Evolutionary conservation across 257 asterid species (phyloP), one percentile per base, ranked within the genome.

Genomic region (Solanum arcanum): DNA sequence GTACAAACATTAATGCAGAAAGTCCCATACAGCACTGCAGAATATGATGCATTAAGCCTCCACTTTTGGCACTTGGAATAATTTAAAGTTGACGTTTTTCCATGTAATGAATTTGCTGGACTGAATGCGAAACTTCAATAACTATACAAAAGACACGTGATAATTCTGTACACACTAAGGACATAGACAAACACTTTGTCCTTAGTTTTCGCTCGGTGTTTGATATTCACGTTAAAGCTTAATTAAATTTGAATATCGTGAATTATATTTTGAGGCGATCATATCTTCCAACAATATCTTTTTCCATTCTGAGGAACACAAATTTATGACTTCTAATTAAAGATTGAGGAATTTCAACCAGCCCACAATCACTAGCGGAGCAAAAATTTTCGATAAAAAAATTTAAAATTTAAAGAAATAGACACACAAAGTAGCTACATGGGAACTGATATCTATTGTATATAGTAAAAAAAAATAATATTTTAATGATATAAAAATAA

Each of bases 91-190:
- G 52, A 83, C 23, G 37, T 21, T 47, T n/a, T 18, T 12, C 35
- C 72, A 83, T 83, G 56, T 60, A 60, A 83, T 33, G 56, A 83
- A 12, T 59, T 27, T 16, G 76, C 86, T 78, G 84, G 64, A 78
- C 66, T 16, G 84, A 78, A 78, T 46, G 84, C 25, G 66, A 78
- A 78, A 16, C 25, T 78, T 46, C 41, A 46, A 16, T 2, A 78
- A 46, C 8, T 27, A 15, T 46, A 78, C 15, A 78, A 15, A 25
- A 15, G 66, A 46, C 84, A 78, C 66, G 42, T 46, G 16, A 4
- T 27, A 78, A 46, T 46, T 78, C 25, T 59, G 66, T 78, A 37
- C 66, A 25, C 39, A 44, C 6, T 29, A 78, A 44, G 41, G 13
- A 78, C 16, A 9, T n/a, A 25, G 3, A 8, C 39, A 42, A 42